Base-by-base conservation (phyloP, 2,329 filamentous ascomycete genomes). In the Microcera coccophila region DNA sequence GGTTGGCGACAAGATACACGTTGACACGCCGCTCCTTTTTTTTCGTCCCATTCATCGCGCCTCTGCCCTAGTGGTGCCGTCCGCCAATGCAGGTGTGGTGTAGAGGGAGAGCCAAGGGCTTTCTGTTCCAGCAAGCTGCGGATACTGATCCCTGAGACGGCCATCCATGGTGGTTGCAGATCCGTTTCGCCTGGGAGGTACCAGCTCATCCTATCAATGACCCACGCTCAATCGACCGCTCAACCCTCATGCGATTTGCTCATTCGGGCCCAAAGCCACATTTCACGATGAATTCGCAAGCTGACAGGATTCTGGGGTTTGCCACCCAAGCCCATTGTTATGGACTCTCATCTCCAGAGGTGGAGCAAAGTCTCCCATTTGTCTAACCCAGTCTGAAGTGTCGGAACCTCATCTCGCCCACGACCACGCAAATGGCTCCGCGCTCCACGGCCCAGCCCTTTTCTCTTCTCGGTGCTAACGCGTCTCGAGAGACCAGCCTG, bases 131-230 rank as follows among this genome's bases (percentile, higher is more conserved):
- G 34, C 17, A 35, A 16, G 31, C n/a, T 12, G 16, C 29, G 19
- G 36, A 7, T 22, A 36, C 17, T 34, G 36, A 38, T 53, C 47
- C 44, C 52, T 47, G 41, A 41, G 48, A 42, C 49, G 44, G 28
- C 17, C 24, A 40, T 26, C 29, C 19, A 16, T 29, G 46, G 50
- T 32, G 51, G 44, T 39, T 54, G 51, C 50, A 51, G 49, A 56
- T 53, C 49, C 48, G 36, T 54, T 45, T 50, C 44, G 41, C 41
- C 42, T n/a, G 22, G 34, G 33, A 48, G 45, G 38, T 33, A 28
- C 38, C 31, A 29, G 44, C 38, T 47, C 36, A 35, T 46, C 24
- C 41, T 39, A 28, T 43, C 44, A 45, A 22, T 33, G 38, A 41
- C 47, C 44, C 39, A 47, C 39, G 28, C 44, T 26, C 7, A 7